phyloP scores from a whole-genome alignment of 78 protist genomes.

The Dictyostelium purpureum region DNA sequence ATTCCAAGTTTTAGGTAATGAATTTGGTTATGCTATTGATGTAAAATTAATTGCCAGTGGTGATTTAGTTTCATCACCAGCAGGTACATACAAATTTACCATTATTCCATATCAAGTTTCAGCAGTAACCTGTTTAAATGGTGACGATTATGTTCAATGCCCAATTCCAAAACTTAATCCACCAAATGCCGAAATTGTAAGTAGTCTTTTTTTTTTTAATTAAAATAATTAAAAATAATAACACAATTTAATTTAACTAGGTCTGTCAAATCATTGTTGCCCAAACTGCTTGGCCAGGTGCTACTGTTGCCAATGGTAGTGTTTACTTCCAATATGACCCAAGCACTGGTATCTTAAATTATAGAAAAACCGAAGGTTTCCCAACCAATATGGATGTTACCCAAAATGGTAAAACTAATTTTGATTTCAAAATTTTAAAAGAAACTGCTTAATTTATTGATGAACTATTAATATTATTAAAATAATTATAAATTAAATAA shows the following conservation, averaged over 20 bases:
- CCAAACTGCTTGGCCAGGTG: constrained; percentile 35
- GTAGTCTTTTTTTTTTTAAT: too few relatives aligned
- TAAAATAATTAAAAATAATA: too few relatives aligned
- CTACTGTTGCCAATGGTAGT: constrained; percentile 19
- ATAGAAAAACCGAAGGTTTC: constrained; percentile 26
- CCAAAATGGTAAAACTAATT: not conserved
- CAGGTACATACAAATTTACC: not conserved
- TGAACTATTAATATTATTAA: too few relatives aligned
- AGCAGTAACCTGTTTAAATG: not conserved
- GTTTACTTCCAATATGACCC: constrained; percentile 35
- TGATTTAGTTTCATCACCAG: not conserved
- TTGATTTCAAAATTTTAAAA: too few relatives aligned
- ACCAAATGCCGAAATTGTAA: constrained; percentile 55
- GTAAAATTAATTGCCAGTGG: not conserved
- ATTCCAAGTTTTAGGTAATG: constrained; percentile 16
- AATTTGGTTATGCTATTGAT: constrained; percentile 24
- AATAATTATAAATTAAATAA: too few relatives aligned
- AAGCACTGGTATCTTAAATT: not conserved
- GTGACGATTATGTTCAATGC: constrained; percentile 10
- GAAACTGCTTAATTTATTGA: too few relatives aligned
- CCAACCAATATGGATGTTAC: constrained; percentile 11
- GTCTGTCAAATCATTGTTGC: constrained; percentile 21
- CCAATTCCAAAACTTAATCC: constrained; percentile 51
- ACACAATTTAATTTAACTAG: too few relatives aligned
- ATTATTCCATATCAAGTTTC: constrained; percentile 24